Conservation (phyloP, 148 eudicot species). For the Cornus suecica region DNA sequence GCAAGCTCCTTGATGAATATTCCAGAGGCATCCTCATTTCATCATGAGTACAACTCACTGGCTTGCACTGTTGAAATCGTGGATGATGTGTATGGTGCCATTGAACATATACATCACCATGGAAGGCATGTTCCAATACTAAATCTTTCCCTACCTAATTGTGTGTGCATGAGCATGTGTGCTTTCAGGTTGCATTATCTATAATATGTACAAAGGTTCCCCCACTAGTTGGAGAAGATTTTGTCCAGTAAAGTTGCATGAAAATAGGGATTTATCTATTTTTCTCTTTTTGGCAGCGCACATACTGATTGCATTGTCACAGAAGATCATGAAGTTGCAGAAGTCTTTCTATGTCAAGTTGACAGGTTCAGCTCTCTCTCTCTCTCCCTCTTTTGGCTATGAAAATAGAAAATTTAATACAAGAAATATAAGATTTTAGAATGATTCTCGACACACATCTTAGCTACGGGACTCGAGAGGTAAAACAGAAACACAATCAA, state of each 20-base stretch:
- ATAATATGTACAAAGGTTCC: not conserved
- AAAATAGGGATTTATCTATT: not conserved
- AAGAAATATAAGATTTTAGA: too few relatives aligned
- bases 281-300: slow-evolving; percentile 45
- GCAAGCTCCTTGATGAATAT: slow-evolving; percentile 56
- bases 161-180: not conserved
- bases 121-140: slow-evolving; percentile 60
- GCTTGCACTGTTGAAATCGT: slow-evolving; percentile 95
- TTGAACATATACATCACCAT: slow-evolving; percentile 84
- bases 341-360: slow-evolving; percentile 70
- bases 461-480: too few relatives aligned
- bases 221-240: too few relatives aligned
- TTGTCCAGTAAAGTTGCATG: too few relatives aligned
- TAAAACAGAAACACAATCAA: too few relatives aligned
- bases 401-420: too few relatives aligned
- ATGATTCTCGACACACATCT: too few relatives aligned
- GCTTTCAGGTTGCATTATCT: not conserved
- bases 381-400: too few relatives aligned
- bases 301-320: slow-evolving; percentile 88
- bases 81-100: slow-evolving; percentile 82
- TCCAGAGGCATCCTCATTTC: slow-evolving; percentile 65
- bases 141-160: not conserved
- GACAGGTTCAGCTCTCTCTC: slow-evolving; percentile 53
- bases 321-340: slow-evolving; percentile 72
- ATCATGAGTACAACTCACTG: slow-evolving; percentile 78